Evolutionary conservation across 495 filamentous ascomycete species (phyloP), one percentile per base, ranked within the genome.

Genomic region (Choiromyces venosus): DNA sequence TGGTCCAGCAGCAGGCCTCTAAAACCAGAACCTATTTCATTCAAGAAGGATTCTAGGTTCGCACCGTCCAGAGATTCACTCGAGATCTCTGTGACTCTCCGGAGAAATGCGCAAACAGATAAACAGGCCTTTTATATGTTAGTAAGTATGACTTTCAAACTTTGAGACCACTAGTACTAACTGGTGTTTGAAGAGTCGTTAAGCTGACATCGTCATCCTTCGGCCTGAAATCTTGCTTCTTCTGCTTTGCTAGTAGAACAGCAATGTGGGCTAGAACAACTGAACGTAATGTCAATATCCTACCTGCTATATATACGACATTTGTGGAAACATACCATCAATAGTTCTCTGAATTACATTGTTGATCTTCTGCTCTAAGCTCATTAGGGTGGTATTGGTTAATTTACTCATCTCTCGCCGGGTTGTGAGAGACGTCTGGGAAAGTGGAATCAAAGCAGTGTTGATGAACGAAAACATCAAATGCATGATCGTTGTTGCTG

Each of bases 171-270:
- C 14, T 39, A 40, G 39, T 38, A 74, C 86, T 61, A 68, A 88
- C 87, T 9, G 90, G 87, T 12, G 96, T 97, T 77, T 97, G 91
- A 64, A 97, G 87, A 68, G 89, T 88, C 77, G 96, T 92, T 72
- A 94, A 85, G 81, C 91, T 87, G 67, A 91, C 87, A 76, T 93
- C 91, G 67, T 89, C 90, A 81, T 99, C 96, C 70, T 89, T 90
- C 12, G 96, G 96, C 21, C 93, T 86, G 85, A 97, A 99, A 82
- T 99, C 96, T 39, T 89, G 88, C 82, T 95, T 97, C 83, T 92
- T 94, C 80, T 99, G 96, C 40, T 86, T 85, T 6, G 87, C 86
- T 8, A 99, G 87, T 19, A 93, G 84, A 80, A 90, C 91, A 66
- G 85, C 81, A 0, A 92, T 86, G 91, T 93, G 97, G 72, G 91